Conservation (phyloP, 768 basidiomycete species). For the Tephrocybe sp. region DNA sequence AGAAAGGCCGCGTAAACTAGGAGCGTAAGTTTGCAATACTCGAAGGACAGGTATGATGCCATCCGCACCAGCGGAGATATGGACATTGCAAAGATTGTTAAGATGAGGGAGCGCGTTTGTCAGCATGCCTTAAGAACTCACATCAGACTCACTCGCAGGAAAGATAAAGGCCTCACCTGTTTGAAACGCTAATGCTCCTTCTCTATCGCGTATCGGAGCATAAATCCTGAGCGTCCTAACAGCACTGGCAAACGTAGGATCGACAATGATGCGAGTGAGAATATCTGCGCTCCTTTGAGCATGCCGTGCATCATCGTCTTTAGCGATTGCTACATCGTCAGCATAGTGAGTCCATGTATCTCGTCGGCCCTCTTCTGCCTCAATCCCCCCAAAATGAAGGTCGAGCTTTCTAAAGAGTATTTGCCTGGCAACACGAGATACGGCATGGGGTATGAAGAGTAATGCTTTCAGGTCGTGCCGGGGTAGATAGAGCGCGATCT, state of each 20-base stretch:
- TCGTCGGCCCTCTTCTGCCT: constrained; percentile 25
- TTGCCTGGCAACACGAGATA: constrained; percentile 69
- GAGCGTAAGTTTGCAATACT: constrained; percentile 47
- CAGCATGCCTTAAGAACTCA: constrained; percentile 50
- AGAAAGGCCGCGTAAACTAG: constrained; percentile 54
- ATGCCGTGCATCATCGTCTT: constrained; percentile 46
- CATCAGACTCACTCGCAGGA: not conserved
- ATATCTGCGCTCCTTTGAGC: constrained; percentile 71
- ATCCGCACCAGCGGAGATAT: constrained; percentile 55
- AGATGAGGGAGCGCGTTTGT: constrained; percentile 66
- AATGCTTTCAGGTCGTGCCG: constrained; percentile 63
- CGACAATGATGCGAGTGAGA: constrained; percentile 61
- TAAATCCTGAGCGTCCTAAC: constrained; percentile 59
- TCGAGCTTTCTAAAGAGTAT: constrained; percentile 63
- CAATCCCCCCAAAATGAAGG: constrained; percentile 47
- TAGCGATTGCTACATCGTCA: constrained; percentile 13
- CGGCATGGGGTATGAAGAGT: constrained; percentile 59
- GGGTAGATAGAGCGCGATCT: constrained; percentile 61
- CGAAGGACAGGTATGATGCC: constrained; percentile 50
- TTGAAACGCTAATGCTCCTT: constrained; percentile 59
- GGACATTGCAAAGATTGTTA: constrained; percentile 54
- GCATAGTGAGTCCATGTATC: constrained; percentile 13
- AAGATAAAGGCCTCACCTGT: constrained; percentile 38
- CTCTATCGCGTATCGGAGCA: constrained; percentile 44
- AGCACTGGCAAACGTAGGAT: constrained; percentile 53